These are phyloP conservation scores for Colletotrichum australisinense DNA, from an alignment of 2,329 filamentous ascomycete genomes.

Conservation along the genomic window DNA sequence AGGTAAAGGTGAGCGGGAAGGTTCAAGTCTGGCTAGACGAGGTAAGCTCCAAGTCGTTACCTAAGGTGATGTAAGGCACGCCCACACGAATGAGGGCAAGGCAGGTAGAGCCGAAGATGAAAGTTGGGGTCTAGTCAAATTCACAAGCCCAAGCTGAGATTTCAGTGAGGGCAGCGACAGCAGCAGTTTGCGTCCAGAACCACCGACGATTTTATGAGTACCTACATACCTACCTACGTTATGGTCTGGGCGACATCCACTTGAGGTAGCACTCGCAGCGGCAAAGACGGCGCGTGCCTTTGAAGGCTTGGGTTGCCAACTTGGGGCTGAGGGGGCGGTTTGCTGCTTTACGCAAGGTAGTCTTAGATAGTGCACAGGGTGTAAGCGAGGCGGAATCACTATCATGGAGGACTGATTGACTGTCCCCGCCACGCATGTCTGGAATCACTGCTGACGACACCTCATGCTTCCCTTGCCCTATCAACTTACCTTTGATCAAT, in stretches of 20 bases:
- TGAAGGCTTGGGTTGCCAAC: conserved; percentile 24
- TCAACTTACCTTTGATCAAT: not conserved
- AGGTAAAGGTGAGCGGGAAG: conserved; percentile 16
- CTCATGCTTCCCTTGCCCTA: conserved; percentile 13
- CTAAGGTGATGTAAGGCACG: not conserved
- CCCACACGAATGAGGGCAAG: conserved; percentile 1
- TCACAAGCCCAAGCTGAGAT: not conserved
- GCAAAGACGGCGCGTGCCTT: conserved; percentile 25
- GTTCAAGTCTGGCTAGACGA: conserved; percentile 7
- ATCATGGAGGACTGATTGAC: conserved; percentile 6
- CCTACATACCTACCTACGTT: not conserved
- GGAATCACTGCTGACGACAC: conserved; percentile 32
- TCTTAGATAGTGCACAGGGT: conserved; percentile 11
- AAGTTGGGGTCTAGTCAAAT: not conserved
- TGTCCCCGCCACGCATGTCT: conserved; percentile 19
- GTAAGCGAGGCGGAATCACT: not conserved
- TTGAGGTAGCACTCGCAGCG: conserved; percentile 20
- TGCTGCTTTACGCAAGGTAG: not conserved
- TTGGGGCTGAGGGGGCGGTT: not conserved
- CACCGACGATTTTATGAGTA: not conserved
- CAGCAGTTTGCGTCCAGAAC: not conserved
- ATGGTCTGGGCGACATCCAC: conserved; percentile 3
- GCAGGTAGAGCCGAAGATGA: not conserved
- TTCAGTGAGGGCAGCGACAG: not conserved
- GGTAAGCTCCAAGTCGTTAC: conserved; percentile 3